Evolutionary conservation across 208 protist genomes (phyloP).

Genomic region (Jaenimonas drosophilae): DNA sequence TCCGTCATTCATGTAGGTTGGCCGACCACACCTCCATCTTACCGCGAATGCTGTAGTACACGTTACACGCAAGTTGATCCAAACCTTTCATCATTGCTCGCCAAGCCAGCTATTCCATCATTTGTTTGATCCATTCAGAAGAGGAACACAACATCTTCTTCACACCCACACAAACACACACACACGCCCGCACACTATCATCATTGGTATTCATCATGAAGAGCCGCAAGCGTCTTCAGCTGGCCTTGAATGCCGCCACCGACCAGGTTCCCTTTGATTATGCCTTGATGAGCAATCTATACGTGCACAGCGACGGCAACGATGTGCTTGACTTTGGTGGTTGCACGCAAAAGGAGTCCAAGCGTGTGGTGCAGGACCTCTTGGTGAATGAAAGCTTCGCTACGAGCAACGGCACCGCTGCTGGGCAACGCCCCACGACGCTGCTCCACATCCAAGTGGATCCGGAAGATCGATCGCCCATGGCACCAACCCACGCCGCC

Average conservation of each 20-base stretch:
- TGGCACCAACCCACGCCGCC: background rate
- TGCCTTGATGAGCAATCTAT: conserved; percentile 52
- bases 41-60: too few species aligned
- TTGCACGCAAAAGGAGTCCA: conserved; percentile 15
- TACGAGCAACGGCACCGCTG: conserved; percentile 10
- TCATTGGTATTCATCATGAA: too few species aligned
- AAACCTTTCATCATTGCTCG: too few species aligned
- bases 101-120: too few species aligned
- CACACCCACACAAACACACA: too few species aligned
- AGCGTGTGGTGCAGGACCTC: conserved; percentile 17
- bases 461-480: background rate
- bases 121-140: too few species aligned
- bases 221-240: conserved; percentile 21
- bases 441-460: conserved; percentile 32
- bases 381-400: conserved; percentile 32
- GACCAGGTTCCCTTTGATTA: conserved; percentile 58
- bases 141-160: too few species aligned
- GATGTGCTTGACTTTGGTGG: conserved; percentile 79
- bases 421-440: too few species aligned
- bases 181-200: too few species aligned
- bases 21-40: too few species aligned
- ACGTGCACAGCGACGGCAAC: conserved; percentile 59
- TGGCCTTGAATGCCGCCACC: conserved; percentile 13
- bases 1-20: too few species aligned
- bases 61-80: too few species aligned